A percentile compares a stretch with the other conserved stretches of the same genome.
phyloP scores from a whole-genome alignment of 345 rosid genomes.

The Xanthoceras sorbifolium region DNA sequence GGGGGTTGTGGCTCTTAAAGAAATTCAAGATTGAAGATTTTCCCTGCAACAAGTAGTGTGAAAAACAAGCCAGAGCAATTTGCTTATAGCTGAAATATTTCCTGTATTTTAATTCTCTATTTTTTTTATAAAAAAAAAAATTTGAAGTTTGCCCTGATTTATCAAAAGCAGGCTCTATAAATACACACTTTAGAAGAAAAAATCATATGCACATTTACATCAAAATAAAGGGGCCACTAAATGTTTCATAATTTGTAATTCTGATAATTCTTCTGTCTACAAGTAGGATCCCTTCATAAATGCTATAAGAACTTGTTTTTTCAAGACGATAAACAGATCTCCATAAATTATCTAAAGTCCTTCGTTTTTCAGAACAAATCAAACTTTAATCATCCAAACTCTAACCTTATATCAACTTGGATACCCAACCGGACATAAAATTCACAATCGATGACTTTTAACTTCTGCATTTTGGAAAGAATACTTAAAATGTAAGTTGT shows the following conservation, averaged over 20 bases:
- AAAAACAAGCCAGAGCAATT: not conserved
- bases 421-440: not conserved
- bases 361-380: not conserved
- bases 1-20: conserved; percentile 46
- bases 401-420: not conserved
- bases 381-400: not conserved
- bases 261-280: not conserved
- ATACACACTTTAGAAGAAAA: too few species aligned
- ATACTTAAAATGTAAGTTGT: not conserved
- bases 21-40: conserved; percentile 60
- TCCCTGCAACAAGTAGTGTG: conserved; percentile 49
- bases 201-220: too few species aligned
- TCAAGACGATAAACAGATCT: not conserved
- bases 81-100: not conserved
- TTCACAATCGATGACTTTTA: not conserved
- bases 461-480: not conserved
- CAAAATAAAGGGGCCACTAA: not conserved
- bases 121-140: too few species aligned
- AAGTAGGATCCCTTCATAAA: not conserved
- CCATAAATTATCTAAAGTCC: not conserved
- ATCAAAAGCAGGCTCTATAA: too few species aligned
- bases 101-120: not conserved
- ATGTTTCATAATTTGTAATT: not conserved
- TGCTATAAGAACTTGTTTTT: not conserved
- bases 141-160: too few species aligned